Conservation (phyloP, 2,329 filamentous ascomycete species). For the Neonectria faginata region DNA sequence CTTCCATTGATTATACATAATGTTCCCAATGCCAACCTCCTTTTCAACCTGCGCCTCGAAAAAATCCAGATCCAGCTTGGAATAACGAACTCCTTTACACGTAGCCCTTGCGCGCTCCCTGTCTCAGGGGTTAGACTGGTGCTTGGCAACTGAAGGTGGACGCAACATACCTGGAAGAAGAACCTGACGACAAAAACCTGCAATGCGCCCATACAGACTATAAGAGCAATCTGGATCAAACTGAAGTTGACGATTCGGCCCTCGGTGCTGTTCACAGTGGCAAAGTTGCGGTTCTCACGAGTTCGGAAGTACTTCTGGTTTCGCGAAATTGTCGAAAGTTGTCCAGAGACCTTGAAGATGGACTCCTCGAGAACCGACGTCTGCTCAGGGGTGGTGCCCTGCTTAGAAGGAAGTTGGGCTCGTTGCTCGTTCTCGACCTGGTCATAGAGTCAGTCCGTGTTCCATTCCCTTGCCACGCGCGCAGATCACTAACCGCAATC, state of each 20-base stretch:
- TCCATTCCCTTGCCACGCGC: background rate
- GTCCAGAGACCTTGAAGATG: constrained; percentile 92
- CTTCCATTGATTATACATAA: constrained; percentile 48
- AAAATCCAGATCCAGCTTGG: constrained; percentile 42
- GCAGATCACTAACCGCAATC: constrained; percentile 71
- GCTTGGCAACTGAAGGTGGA: background rate
- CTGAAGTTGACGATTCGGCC: constrained; percentile 97
- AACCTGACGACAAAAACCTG: constrained; percentile 98
- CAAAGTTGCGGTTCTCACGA: constrained; percentile 98
- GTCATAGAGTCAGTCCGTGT: constrained; percentile 8
- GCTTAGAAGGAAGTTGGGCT: constrained; percentile 86
- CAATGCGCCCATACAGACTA: constrained; percentile 93
- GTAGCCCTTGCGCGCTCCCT: constrained; percentile 77
- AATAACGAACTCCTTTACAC: constrained; percentile 61
- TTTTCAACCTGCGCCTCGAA: constrained; percentile 49
- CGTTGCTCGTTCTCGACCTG: constrained; percentile 92
- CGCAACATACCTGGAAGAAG: constrained; percentile 85
- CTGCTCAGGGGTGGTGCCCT: constrained; percentile 89
- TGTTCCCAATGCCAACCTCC: constrained; percentile 44
- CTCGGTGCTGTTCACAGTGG: constrained; percentile 96
- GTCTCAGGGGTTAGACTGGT: constrained; percentile 29
- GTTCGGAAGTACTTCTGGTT: constrained; percentile 99
- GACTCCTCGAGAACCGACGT: constrained; percentile 91
- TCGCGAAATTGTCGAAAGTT: constrained; percentile 91
- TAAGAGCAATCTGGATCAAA: constrained; percentile 89